These are phyloP conservation scores for Metarhizium anisopliae DNA, from an alignment of 2,329 filamentous ascomycete genomes.

Conservation along the genomic window DNA sequence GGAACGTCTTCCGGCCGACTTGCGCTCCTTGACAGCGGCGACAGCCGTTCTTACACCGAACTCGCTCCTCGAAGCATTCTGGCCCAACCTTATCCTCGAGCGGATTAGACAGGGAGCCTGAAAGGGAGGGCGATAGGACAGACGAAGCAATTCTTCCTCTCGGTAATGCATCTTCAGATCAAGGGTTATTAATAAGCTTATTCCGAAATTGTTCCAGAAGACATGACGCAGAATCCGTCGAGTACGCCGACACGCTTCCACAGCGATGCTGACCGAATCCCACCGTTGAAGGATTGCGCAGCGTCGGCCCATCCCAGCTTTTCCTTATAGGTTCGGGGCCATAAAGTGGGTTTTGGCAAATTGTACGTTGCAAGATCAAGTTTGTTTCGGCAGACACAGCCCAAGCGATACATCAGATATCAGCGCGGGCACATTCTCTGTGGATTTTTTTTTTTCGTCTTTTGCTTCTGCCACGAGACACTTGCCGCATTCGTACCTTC, in stretches of 20 bases:
- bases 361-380: not conserved
- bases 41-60: not conserved
- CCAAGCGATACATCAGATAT: no score
- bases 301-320: not conserved
- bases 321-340: not conserved
- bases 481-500: not conserved
- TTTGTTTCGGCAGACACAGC: no score
- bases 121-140: no score
- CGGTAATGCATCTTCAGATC: not conserved
- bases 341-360: not conserved
- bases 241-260: no score
- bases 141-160: not conserved
- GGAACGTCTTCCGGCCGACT: not conserved
- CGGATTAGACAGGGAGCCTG: no score
- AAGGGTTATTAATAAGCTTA: not conserved
- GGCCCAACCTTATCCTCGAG: no score
- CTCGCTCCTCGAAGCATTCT: not conserved
- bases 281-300: not conserved
- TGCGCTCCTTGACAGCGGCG: not conserved
- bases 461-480: not conserved
- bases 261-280: no score
- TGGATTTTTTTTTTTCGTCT: not conserved
- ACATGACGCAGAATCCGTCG: not conserved
- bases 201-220: not conserved
- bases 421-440: not conserved